Base-by-base conservation (phyloP, 2,329 filamentous ascomycete species). In the Madurella mycetomatis region DNA sequence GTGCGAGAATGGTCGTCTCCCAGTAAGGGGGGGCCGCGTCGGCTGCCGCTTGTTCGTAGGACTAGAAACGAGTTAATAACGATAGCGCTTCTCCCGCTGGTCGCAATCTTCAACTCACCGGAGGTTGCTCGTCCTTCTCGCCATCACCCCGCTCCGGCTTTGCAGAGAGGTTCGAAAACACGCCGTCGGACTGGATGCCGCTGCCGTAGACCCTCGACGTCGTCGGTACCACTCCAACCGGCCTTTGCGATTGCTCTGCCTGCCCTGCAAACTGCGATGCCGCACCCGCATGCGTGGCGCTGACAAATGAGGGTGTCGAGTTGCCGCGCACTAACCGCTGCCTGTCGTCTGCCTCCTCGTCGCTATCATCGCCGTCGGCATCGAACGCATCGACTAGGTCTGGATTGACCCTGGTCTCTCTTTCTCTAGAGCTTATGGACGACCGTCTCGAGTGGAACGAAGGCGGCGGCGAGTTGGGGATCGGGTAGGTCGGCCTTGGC, bases 1-100 rank as follows among this genome's bases (percentile, higher is more conserved):
- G 94, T 0, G 92, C 92, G 49, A 99, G 82, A 61, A 99, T 96
- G 0, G 94, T 97, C 5, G 94, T 99, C 76, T 99, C 94, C 94
- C 94, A 99, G 73, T 99, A 99, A 0, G 94, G 94, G 1, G 94
- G 94, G 46, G 94, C 94, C 19, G 91, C 88, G 71, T 99, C 94
- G 41, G 92, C 92, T 2, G 94, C 94, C 15, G 94, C 94, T 83
- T 97, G 92, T 79, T 99, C 94, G 70, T 99, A 99, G 37, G 92
- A 92, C 90, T 96, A 65, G 15, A 56, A 34, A 40, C 47, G 57
- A 45, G 69, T 78, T 67, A 76, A 73, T 63, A 63, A 63, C 42
- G 18, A 34, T 19, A 47, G 16, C 5, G 4, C 19, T 2, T 18
- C 13, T 25, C 5, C 5, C 13, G 15, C 12, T 9, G 17, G 16